Evolutionary conservation across 768 basidiomycete genomes (phyloP).

Genomic region (Dacryopinax primogenitus): DNA sequence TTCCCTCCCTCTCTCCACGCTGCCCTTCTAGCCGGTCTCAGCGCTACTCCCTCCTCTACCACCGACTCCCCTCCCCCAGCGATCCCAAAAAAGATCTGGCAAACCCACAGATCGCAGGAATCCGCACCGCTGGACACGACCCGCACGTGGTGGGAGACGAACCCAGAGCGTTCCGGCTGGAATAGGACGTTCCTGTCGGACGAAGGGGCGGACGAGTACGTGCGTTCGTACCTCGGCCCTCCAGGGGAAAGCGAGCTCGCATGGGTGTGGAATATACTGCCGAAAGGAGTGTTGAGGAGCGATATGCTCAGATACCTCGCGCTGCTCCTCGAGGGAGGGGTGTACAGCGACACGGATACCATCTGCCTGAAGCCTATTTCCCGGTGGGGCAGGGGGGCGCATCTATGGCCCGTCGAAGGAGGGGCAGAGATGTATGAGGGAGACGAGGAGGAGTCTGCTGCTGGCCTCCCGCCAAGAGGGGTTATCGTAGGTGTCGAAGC

Average conservation of each 20-base stretch:
- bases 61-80: neutral
- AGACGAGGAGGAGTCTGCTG: neutral
- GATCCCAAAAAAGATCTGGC: constrained; percentile 5
- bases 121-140: neutral
- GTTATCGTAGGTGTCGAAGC: constrained; percentile 34
- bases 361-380: constrained; percentile 24
- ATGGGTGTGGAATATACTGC: constrained; percentile 8
- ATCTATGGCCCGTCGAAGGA: neutral
- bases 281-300: constrained; percentile 11
- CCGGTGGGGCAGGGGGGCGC: constrained; percentile 21
- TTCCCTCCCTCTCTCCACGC: neutral
- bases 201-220: neutral
- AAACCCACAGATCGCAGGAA: neutral
- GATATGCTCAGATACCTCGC: constrained; percentile 16
- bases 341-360: constrained; percentile 31
- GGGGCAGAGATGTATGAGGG: neutral
- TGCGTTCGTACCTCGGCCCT: neutral
- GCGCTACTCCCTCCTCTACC: neutral
- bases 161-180: neutral
- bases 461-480: neutral
- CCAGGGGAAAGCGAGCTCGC: neutral
- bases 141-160: constrained; percentile 7
- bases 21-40: neutral
- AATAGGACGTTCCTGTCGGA: neutral
- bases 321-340: constrained; percentile 16